Evolutionary conservation across 768 basidiomycete genomes (phyloP).

Genomic region (Guyanaporus albipodus): DNA sequence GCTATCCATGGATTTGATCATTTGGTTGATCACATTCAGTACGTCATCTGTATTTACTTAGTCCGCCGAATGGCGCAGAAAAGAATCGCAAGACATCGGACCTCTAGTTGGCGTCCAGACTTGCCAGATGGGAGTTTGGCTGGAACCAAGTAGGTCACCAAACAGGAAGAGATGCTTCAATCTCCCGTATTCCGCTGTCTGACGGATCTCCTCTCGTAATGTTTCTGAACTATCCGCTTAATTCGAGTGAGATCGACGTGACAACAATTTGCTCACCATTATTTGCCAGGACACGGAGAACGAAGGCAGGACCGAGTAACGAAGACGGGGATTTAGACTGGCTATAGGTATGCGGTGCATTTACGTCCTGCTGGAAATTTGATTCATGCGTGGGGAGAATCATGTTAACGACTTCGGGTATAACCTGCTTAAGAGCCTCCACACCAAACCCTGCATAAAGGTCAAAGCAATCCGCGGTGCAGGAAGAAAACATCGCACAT

Average conservation of each 20-base stretch:
- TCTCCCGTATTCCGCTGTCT: slow-evolving; percentile 8
- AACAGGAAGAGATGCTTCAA: slow-evolving; percentile 15
- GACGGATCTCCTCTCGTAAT: slow-evolving; percentile 19
- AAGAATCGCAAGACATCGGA: neutral
- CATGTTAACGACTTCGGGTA: slow-evolving; percentile 2
- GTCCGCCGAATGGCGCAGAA: neutral
- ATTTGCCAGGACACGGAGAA: slow-evolving; percentile 3
- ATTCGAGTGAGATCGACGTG: neutral
- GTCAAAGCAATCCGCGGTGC: neutral
- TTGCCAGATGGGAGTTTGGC: slow-evolving; percentile 4
- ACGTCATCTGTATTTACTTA: neutral
- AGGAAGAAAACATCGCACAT: neutral
- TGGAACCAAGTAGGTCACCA: slow-evolving; percentile 2
- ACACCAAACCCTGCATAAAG: slow-evolving; percentile 4
- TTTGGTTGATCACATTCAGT: slow-evolving; percentile 2
- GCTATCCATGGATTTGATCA: slow-evolving; percentile 5
- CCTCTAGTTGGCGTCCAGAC: slow-evolving; percentile 1
- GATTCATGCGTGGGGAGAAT: slow-evolving; percentile 2
- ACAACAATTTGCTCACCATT: neutral
- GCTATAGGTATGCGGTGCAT: neutral
- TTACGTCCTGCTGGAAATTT: neutral
- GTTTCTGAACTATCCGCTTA: slow-evolving; percentile 7
- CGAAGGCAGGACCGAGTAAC: slow-evolving; percentile 3
- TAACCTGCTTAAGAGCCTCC: slow-evolving; percentile 1
- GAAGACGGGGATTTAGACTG: slow-evolving; percentile 1